Base-by-base conservation (phyloP, 2,329 filamentous ascomycete species). In the Pseudogymnoascus sp. region DNA sequence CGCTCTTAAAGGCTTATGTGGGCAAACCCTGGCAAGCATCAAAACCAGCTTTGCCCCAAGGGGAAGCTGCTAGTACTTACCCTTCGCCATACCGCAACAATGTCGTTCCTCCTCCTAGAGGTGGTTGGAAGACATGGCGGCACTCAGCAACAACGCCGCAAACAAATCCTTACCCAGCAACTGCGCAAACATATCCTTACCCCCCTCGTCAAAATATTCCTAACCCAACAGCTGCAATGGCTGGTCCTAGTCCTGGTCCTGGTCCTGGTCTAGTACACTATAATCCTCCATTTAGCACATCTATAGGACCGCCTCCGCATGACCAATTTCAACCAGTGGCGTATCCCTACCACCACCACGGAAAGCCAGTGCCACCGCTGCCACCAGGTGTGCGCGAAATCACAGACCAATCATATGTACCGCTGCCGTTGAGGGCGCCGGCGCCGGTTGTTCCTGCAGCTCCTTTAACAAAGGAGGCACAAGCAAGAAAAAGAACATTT, bases 401-500 rank as follows among this genome's bases (percentile, higher is more conserved):
- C 36, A 38, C 36, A 38, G 14, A 3, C 36, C 14, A 38, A 38
- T 16, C 36, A 38, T 7, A 14, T 49, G 42, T 4, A 49, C 14
- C 42, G 12, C 45, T 19, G 25, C 42, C 45, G 14, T 9, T 19
- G 19, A 19, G 19, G 19, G 38, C 25, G 8, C n/a, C 2, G 14
- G 45, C 45, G 11, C 42, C 45, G 11, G 7, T 9, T 33, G 3
- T 6, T 19, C 45, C 45, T 30, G 45, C 12, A 55, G 45, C 25
- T 33, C 45, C 45, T 19, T 33, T 62, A 41, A 58, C 61, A 61
- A 61, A 63, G 62, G 58, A 59, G 23, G 23, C 36, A n/a, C 33
- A 33, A 22, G 61, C 61, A 23, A 63, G 58, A 23, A 64, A 64
- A 55, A 42, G 63, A 22, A 60, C 55, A 3, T 61, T 63, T 60